Base-by-base conservation (phyloP, 1,139 yeast species). In the Kazachstania sp. region DNA sequence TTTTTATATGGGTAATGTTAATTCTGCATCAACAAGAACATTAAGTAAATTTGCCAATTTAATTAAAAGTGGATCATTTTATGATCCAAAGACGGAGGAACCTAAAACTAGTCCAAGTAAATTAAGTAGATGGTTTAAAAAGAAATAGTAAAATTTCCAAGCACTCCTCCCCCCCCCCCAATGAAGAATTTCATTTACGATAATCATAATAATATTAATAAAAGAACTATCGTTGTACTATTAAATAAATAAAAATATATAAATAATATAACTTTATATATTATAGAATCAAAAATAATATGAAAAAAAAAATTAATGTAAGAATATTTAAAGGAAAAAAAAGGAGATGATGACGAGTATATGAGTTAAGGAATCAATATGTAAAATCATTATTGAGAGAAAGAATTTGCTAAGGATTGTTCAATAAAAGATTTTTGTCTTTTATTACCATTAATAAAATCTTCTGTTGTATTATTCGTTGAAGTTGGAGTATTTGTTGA, bases 401-500 rank as follows among this genome's bases (percentile, higher is more conserved):
- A 46, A 7, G 49, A 46, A 15, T 26, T 42, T n/a, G 46, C 41
- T 13, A 46, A 19, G n/a, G 49, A 46, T 38, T 43, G 40, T 41
- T 46, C 46, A 37, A 46, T 46, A 32, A 41, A 43, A 8, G 49
- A 46, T 44, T 46, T 46, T 29, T 40, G 42, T 26, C 49, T 43
- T 15, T 20, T 37, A 30, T 37, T 39, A 30, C 30, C 20, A 6
- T 26, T 30, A 7, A 16, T 19, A 7, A 9, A 20, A 4, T 19
- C 23, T 16, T 13, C 18, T 12, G 36, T n/a, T 8, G 36, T 11
- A 15, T 16, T 32, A 15, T 16, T 30, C 11, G 34, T 9, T 12
- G 30, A n/a, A 35, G 12, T 41, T 31, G 19, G 6, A n/a, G n/a
- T n/a, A 16, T 13, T 11, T 3, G n/a, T 4, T 23, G 18, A 23